Evolutionary conservation across 1,284 basidiomycete genomes (phyloP).

Genomic region (Melampsora abietis-canadensis): DNA sequence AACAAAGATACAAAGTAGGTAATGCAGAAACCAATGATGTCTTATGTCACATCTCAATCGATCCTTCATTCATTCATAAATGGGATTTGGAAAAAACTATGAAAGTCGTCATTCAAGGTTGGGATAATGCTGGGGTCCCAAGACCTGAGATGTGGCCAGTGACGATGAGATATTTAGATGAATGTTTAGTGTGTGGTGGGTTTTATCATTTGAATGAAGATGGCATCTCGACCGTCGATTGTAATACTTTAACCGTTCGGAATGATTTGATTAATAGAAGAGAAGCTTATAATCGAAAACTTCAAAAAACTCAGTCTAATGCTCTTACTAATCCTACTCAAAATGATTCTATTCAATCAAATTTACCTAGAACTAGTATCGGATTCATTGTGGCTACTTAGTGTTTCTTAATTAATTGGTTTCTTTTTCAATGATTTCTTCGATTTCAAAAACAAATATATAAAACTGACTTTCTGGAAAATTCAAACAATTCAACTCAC

Average conservation of each 20-base stretch:
- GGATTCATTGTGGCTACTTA: constrained; percentile 5
- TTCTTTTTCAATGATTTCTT: background rate
- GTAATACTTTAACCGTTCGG: background rate
- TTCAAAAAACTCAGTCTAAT: background rate
- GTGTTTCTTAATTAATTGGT: background rate
- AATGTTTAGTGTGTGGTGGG: constrained; percentile 3
- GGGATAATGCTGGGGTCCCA: background rate
- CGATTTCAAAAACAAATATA: background rate
- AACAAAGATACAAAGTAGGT: constrained; percentile 1
- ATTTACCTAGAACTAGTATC: background rate
- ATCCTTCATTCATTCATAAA: background rate
- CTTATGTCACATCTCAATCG: background rate
- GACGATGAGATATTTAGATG: background rate
- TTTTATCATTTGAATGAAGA: background rate
- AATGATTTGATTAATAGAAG: background rate
- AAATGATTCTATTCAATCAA: background rate
- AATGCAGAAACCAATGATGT: background rate
- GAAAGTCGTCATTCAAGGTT: constrained; percentile 4
- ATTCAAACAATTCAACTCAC: background rate
- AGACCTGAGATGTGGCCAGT: constrained; percentile 1
- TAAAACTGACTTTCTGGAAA: no score
- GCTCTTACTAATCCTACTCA: no score
- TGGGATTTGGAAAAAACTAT: constrained; percentile 5
- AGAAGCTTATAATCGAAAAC: background rate
- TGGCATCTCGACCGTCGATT: background rate